phyloP scores from a whole-genome alignment of 768 basidiomycete species.

The Xerocomus potaroensis region DNA sequence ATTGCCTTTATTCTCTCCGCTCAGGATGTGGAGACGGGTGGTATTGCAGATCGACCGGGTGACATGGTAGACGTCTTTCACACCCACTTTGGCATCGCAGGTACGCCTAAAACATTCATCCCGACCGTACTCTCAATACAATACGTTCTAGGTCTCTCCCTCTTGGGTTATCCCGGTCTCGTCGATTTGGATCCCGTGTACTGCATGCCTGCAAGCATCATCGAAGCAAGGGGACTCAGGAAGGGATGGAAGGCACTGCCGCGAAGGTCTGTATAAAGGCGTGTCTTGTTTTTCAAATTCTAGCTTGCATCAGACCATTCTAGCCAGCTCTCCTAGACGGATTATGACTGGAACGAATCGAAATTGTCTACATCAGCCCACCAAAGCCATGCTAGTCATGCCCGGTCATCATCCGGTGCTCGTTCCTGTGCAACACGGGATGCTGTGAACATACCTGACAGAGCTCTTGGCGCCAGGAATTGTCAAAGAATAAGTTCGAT shows the following conservation, averaged over 20 bases:
- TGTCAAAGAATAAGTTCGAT: neutral
- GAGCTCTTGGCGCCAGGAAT: neutral
- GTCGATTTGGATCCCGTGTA: conserved; percentile 90
- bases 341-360: too few species aligned
- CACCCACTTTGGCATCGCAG: conserved; percentile 88
- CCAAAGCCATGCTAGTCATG: neutral
- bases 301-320: conserved; percentile 5
- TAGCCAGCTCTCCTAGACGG: neutral
- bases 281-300: conserved; percentile 2
- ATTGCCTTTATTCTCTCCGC: conserved; percentile 81
- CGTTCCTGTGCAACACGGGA: conserved; percentile 11
- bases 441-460: conserved; percentile 4
- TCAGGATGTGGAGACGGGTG: conserved; percentile 86
- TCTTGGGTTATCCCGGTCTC: conserved; percentile 83
- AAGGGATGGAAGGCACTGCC: conserved; percentile 41
- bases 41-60: conserved; percentile 90
- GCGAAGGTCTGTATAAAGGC: conserved; percentile 19
- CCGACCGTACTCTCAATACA: too few species aligned
- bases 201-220: conserved; percentile 85
- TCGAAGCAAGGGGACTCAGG: conserved; percentile 63
- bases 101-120: conserved; percentile 30
- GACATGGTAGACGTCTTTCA: conserved; percentile 98
- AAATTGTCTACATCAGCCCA: conserved; percentile 9
- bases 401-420: conserved; percentile 2
- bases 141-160: conserved; percentile 60